phyloP scores from a whole-genome alignment of 768 basidiomycete genomes.

The Kwoniella mangroviensis region DNA sequence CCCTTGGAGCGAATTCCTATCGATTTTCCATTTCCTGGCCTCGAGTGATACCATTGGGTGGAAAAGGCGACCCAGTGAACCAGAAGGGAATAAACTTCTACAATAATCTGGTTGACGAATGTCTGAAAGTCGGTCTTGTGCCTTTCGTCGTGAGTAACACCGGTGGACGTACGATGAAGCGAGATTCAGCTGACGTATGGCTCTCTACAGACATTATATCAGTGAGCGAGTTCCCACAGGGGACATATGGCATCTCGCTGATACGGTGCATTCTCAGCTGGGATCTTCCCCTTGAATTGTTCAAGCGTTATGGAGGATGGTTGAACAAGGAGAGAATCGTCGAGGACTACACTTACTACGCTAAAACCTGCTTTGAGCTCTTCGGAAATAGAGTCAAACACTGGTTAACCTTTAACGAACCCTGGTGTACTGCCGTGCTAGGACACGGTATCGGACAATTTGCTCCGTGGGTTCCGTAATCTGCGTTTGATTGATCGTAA shows the following conservation, averaged over 20 bases:
- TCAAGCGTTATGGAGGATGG: slow-evolving; percentile 77
- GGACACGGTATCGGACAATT: slow-evolving; percentile 76
- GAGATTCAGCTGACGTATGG: slow-evolving; percentile 12
- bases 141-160: slow-evolving; percentile 52
- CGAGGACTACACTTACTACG: slow-evolving; percentile 69
- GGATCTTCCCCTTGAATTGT: slow-evolving; percentile 76
- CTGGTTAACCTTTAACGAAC: slow-evolving; percentile 79
- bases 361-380: slow-evolving; percentile 70
- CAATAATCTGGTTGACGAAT: slow-evolving; percentile 70
- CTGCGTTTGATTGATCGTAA: not conserved
- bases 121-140: slow-evolving; percentile 68
- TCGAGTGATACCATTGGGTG: slow-evolving; percentile 70
- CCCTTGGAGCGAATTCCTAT: slow-evolving; percentile 73
- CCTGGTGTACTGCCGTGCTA: slow-evolving; percentile 62
- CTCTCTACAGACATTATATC: slow-evolving; percentile 27
- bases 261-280: slow-evolving; percentile 59
- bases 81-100: slow-evolving; percentile 72
- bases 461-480: slow-evolving; percentile 50
- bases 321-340: slow-evolving; percentile 70
- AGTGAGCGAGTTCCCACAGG: slow-evolving; percentile 33
- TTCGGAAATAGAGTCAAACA: slow-evolving; percentile 78
- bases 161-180: slow-evolving; percentile 6
- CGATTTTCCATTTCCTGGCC: slow-evolving; percentile 79
- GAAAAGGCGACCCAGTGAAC: slow-evolving; percentile 74
- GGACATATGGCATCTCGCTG: too few species aligned